Base-by-base conservation (phyloP, 2,329 filamentous ascomycete genomes). In the Phaeosphaeriaceae sp. region DNA sequence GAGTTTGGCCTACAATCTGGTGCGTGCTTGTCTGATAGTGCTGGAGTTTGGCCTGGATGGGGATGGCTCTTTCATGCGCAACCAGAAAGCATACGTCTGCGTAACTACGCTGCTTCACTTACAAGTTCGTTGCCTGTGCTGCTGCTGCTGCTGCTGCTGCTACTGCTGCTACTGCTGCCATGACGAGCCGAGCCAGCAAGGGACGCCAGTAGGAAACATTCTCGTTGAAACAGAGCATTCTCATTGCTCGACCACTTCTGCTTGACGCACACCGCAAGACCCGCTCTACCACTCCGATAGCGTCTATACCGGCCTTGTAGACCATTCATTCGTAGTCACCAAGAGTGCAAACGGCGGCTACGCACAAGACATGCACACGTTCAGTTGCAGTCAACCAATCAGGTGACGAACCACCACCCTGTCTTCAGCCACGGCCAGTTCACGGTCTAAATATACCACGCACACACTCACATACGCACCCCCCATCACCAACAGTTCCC, bases 211-310 rank as follows among this genome's bases (percentile, higher is more conserved):
- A 36, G 48, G 53, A 58, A 45, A 53, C 51, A 45, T 34, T 32
- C 23, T 38, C 35, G 42, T 32, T 36, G 44, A 50, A 52, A 44
- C 40, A 38, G 23, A 29, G 17, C 48, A 33, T 54, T 39, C 61
- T 61, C 61, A 66, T 68, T 67, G 60, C 60, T 60, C 56, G 46
- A 54, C 51, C 50, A 17, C 33, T 33, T 16, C 47, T 44, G 48
- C 48, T 49, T 46, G 46, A 36, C 37, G 57, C 59, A 60, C 63
- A 64, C 60, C 63, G 63, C 61, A 64, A 57, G 32, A 57, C 56
- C 44, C 48, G 46, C 53, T 54, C 49, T 52, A 58, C 56, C 48
- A 52, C 39, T 35, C 41, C 53, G 45, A 60, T 57, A 64, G 64
- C 63, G 64, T 64, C 61, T 66, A 55, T 56, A 20, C 48, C 49